Conservation (phyloP, 495 filamentous ascomycete species). For the Neurospora discreta region DNA sequence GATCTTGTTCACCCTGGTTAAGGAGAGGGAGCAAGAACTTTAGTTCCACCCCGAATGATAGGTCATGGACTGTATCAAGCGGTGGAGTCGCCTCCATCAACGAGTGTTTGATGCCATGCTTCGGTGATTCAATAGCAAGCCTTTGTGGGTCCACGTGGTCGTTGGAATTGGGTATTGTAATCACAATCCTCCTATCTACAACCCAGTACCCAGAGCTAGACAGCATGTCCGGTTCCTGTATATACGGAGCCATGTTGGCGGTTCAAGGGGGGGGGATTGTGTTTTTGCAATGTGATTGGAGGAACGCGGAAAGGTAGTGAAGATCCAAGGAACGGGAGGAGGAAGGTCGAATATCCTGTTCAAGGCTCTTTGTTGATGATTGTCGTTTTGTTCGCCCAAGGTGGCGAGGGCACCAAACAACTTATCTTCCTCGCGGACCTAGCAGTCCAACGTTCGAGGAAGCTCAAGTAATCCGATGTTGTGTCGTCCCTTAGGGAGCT, state of each 20-base stretch:
- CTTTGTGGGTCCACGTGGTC: background rate
- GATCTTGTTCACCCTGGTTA: background rate
- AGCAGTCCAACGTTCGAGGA: background rate
- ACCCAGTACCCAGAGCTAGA: background rate
- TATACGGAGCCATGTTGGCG: background rate
- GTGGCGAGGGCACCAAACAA: background rate
- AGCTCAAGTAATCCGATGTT: background rate
- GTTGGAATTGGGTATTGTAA: background rate
- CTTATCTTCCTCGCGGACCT: background rate
- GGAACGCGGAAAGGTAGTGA: background rate
- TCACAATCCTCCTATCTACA: background rate
- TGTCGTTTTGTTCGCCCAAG: background rate
- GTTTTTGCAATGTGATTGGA: background rate
- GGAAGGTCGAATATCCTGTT: background rate
- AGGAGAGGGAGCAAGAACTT: constrained; percentile 9
- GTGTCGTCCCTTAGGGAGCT: background rate
- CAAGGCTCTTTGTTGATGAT: background rate
- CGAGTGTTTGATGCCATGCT: background rate
- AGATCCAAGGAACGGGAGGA: background rate
- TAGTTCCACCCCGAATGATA: constrained; percentile 1
- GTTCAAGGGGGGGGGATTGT: background rate
- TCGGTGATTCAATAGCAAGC: background rate
- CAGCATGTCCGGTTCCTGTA: background rate
- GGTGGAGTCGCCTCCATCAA: background rate
- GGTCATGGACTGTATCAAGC: background rate